Evolutionary conservation across 1,139 yeast genomes (phyloP), one percentile per base, ranked within the genome.

Genomic region (Blastobotrys ciferrii): DNA sequence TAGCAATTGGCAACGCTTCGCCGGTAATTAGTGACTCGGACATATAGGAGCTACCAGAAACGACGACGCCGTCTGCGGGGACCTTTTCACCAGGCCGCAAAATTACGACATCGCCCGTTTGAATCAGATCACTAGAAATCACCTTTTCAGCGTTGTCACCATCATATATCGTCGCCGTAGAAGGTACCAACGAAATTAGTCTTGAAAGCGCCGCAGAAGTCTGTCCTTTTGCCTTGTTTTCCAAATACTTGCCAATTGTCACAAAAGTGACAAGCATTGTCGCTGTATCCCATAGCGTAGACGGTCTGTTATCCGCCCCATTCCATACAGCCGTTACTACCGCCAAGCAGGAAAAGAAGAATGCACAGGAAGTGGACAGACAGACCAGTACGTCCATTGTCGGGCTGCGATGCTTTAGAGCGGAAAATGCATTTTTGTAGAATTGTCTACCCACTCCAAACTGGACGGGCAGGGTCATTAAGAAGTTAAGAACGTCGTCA

Each of bases 311-410:
- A n/a, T 58, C 52, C 20, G 54, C 42, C 41, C 58, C 68, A 66
- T 57, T 63, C 60, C 55, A 63, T 62, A 70, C 59, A 19, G 73
- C 76, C 48, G 73, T 66, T 2, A 73, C 48, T 54, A 81, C 80
- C 0, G 94, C 77, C 20, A 81, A 65, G 0, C 85, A 61, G 1
- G 97, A 88, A 60, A 87, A 92, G 13, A 73, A 53, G 61, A 81
- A 92, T 2, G 97, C 87, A 28, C 87, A 81, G 45, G 84, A 71
- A 0, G 97, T 89, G 2, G 97, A 88, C 28, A 87, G 73, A 50
- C 87, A 82, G 32, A 94, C 92, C 53, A 94, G 74, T 1, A 91
- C 88, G 66, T 94, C 98, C 98, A 94, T 94, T 17, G 94, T 89
- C n/a, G 97, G 96, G 43, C 85, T 75, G 5, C 81, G 76, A 58